Conservation (phyloP, 805 yeast genomes). For the Metschnikowia proteae region DNA sequence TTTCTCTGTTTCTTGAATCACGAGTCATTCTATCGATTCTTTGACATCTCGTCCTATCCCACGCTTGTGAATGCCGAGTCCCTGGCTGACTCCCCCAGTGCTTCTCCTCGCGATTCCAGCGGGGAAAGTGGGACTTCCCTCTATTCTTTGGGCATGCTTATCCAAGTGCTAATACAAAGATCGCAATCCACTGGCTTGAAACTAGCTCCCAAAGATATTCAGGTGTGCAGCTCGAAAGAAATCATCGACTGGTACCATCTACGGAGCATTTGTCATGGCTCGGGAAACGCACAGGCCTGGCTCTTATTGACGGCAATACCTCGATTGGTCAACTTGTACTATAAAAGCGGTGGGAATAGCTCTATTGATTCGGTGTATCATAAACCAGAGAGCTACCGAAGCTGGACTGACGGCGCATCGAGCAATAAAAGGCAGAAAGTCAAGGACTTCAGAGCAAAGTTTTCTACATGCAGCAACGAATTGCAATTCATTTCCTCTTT, state of each 20-base stretch:
- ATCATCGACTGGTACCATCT: slow-evolving; percentile 25
- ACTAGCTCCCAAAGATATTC: slow-evolving; percentile 16
- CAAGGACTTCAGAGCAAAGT: slow-evolving; percentile 1
- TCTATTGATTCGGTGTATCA: too few relatives aligned
- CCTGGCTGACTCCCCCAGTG: slow-evolving; percentile 1
- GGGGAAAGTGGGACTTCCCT: slow-evolving; percentile 5
- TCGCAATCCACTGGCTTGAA: slow-evolving; percentile 11
- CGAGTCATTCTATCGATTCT: slow-evolving; percentile 34
- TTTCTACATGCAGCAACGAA: slow-evolving; percentile 8
- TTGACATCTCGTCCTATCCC: slow-evolving; percentile 27
- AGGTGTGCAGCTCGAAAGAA: not conserved
- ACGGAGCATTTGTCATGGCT: slow-evolving; percentile 20
- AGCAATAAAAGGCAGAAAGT: slow-evolving; percentile 27
- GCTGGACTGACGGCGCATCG: slow-evolving; percentile 3
- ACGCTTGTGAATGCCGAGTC: slow-evolving; percentile 21
- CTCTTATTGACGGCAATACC: slow-evolving; percentile 34
- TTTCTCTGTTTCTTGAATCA: slow-evolving; percentile 44
- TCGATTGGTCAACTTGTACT: slow-evolving; percentile 30
- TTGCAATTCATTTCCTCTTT: slow-evolving; percentile 27
- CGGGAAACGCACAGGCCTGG: slow-evolving; percentile 35
- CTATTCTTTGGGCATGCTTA: slow-evolving; percentile 22
- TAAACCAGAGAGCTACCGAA: not conserved
- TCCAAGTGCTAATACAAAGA: slow-evolving; percentile 22
- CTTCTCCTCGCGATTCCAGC: not conserved
- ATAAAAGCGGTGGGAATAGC: slow-evolving; percentile 17